These are phyloP conservation scores for Protomyces inouyei DNA, from an alignment of 1,139 yeast species.

Conservation along the genomic window DNA sequence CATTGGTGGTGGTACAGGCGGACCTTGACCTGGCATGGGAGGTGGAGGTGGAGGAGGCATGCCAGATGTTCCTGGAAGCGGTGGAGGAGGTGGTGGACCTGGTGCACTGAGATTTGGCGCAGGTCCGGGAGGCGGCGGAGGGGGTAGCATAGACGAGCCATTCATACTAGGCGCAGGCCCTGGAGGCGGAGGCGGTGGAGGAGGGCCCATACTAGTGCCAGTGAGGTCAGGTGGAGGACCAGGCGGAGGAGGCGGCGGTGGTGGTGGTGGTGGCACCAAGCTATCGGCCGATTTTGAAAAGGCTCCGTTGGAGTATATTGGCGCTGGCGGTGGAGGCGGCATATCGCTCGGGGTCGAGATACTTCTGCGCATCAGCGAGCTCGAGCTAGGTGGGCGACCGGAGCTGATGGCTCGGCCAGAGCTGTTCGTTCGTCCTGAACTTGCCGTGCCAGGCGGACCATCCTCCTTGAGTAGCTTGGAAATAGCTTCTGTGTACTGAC, in stretches of 20 bases:
- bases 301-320: slow-evolving; percentile 8
- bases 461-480: neutral
- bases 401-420: neutral
- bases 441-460: neutral
- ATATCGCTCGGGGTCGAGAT: slow-evolving; percentile 1
- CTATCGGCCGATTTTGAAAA: slow-evolving; percentile 27
- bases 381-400: neutral
- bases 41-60: slow-evolving; percentile 33
- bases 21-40: slow-evolving; percentile 35
- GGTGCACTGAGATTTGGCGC: slow-evolving; percentile 38
- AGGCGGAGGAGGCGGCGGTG: slow-evolving; percentile 37
- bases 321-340: neutral
- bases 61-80: slow-evolving; percentile 36
- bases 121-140: slow-evolving; percentile 41
- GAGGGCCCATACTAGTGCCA: slow-evolving; percentile 35
- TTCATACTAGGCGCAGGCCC: slow-evolving; percentile 26
- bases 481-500: neutral
- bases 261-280: slow-evolving; percentile 34
- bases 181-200: slow-evolving; percentile 36
- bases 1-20: slow-evolving; percentile 33
- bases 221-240: slow-evolving; percentile 38
- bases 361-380: neutral
- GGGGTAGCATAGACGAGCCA: slow-evolving; percentile 39
- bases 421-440: neutral
- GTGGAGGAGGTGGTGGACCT: slow-evolving; percentile 33